Evolutionary conservation across 1,139 yeast genomes (phyloP).

Genomic region (Arxiozyma telluris): DNA sequence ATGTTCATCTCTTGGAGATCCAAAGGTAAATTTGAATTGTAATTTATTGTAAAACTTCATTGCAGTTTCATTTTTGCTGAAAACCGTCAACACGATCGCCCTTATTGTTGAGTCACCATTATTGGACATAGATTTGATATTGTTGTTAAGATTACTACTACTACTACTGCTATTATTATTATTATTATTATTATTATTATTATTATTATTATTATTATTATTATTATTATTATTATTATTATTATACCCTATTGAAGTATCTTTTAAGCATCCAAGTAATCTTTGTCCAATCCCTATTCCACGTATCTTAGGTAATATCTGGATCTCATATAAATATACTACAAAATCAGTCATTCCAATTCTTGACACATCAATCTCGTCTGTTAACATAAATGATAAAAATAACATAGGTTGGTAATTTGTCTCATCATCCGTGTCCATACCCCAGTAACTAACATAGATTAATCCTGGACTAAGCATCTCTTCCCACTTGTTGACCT

Average conservation of each 20-base stretch:
- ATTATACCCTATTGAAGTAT: neutral
- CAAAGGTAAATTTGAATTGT: slow-evolving; percentile 16
- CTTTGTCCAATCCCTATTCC: slow-evolving; percentile 9
- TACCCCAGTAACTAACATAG: neutral
- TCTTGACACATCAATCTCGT: neutral
- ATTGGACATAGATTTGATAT: neutral
- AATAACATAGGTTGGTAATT: neutral
- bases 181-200: too few relatives aligned
- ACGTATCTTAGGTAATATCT: slow-evolving; percentile 12
- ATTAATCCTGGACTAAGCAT: neutral
- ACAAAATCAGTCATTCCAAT: slow-evolving; percentile 5
- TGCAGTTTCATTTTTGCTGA: slow-evolving; percentile 22
- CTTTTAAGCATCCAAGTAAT: neutral
- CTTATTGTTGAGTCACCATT: neutral
- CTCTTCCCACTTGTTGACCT: slow-evolving; percentile 4
- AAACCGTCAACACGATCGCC: slow-evolving; percentile 24
- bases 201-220: too few relatives aligned
- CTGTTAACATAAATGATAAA: neutral
- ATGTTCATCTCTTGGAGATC: slow-evolving; percentile 18
- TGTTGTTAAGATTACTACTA: too few relatives aligned
- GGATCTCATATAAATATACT: slow-evolving; percentile 27
- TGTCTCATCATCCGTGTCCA: neutral
- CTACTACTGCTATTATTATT: too few relatives aligned
- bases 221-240: neutral
- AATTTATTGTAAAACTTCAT: slow-evolving; percentile 16